Conservation (phyloP, 306 rosid genomes). For the Cucurbita ficifolia region DNA sequence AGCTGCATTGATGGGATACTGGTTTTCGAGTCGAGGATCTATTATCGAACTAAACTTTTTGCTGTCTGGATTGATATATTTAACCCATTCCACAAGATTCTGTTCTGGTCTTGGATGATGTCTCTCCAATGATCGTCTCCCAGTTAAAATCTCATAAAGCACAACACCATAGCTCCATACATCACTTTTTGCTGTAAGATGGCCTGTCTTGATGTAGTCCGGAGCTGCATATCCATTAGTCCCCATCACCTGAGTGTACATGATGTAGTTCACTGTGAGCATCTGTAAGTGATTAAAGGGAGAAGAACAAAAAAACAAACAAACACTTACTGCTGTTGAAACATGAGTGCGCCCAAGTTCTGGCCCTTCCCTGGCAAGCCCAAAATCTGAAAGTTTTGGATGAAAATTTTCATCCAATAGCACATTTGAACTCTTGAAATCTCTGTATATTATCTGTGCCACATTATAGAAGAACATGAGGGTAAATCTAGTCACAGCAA, state of each 20-base stretch:
- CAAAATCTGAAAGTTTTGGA: constrained; percentile 80
- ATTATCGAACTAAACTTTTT: constrained; percentile 40
- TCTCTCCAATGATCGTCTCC: constrained; percentile 61
- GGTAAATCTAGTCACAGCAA: neutral
- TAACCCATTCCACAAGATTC: constrained; percentile 81
- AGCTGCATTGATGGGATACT: constrained; percentile 31
- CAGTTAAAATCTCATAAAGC: constrained; percentile 59
- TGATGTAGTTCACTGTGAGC: neutral
- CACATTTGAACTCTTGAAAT: constrained; percentile 61
- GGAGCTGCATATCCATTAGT: constrained; percentile 93
- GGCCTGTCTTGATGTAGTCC: constrained; percentile 72
- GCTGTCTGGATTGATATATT: constrained; percentile 38
- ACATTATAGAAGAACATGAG: neutral
- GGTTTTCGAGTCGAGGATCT: constrained; percentile 51
- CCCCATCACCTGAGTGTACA: constrained; percentile 49
- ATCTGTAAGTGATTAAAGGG: neutral
- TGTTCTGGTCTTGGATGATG: constrained; percentile 53
- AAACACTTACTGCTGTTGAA: constrained; percentile 69
- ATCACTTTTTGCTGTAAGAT: constrained; percentile 76
- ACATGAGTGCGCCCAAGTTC: constrained; percentile 58
- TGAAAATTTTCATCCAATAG: constrained; percentile 51
- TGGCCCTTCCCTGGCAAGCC: constrained; percentile 90
- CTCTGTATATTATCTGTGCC: constrained; percentile 60
- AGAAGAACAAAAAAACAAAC: neutral
- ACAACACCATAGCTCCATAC: constrained; percentile 89